A percentile compares a stretch with the other conserved stretches of the same genome.
Conservation (phyloP, 148 eudicot genomes). For the Amaranthus cruentus region DNA sequence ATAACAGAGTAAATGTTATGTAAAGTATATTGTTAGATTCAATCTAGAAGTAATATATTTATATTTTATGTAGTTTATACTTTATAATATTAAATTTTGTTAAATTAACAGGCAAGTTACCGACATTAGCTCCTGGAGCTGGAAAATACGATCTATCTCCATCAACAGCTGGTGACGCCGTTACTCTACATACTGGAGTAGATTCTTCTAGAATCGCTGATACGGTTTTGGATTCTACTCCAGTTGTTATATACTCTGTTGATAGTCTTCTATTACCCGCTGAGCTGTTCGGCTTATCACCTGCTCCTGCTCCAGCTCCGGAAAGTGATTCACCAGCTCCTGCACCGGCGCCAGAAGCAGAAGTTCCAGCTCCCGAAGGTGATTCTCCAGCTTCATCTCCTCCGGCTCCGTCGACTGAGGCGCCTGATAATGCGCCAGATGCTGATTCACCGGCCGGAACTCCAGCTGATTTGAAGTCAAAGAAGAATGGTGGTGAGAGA, state of each 20-base stretch:
- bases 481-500: slow-evolving; percentile 21
- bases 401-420: slow-evolving; percentile 39
- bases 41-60: too few relatives aligned
- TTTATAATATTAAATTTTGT: too few relatives aligned
- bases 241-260: slow-evolving; percentile 49
- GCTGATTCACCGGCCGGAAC: slow-evolving; percentile 29
- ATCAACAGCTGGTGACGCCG: slow-evolving; percentile 31
- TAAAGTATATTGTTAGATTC: too few relatives aligned
- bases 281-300: slow-evolving; percentile 43
- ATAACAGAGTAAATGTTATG: too few relatives aligned
- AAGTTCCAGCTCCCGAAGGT: slow-evolving; percentile 26
- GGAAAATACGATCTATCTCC: slow-evolving; percentile 42
- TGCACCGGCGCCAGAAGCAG: slow-evolving; percentile 32
- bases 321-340: slow-evolving; percentile 47
- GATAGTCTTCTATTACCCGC: slow-evolving; percentile 55
- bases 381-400: slow-evolving; percentile 23
- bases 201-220: slow-evolving; percentile 28
- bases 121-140: slow-evolving; percentile 53
- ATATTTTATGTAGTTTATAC: too few relatives aligned
- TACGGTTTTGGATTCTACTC: slow-evolving; percentile 30
- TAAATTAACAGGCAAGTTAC: slow-evolving; percentile 5
- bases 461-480: slow-evolving; percentile 26
- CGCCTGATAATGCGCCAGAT: not conserved
- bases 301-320: slow-evolving; percentile 46
- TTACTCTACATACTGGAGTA: slow-evolving; percentile 38